Conservation (phyloP, 140 eudicot species). For the Erigeron philadelphicus region DNA sequence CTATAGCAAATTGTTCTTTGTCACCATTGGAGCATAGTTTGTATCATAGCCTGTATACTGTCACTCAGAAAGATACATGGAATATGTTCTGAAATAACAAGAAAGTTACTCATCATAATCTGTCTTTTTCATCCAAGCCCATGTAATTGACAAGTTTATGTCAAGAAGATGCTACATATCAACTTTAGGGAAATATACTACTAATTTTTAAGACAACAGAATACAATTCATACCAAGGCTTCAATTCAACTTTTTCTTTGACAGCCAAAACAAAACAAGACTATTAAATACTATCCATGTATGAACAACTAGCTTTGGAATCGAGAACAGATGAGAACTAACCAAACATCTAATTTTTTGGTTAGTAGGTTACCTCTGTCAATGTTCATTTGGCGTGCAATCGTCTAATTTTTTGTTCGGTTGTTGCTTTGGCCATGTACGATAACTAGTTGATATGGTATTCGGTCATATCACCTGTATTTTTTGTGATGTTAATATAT, state of each 20-base stretch:
- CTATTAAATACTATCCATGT: background rate
- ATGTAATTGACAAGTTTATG: conserved; percentile 4
- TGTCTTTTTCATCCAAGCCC: conserved; percentile 13
- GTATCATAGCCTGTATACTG: conserved; percentile 2
- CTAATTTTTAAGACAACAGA: conserved; percentile 18
- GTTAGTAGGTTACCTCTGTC: too few relatives aligned
- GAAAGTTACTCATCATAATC: conserved; percentile 24
- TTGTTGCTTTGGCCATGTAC: too few relatives aligned
- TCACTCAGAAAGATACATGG: conserved; percentile 8
- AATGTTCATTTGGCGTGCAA: too few relatives aligned
- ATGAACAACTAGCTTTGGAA: conserved; percentile 1
- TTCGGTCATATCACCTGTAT: too few relatives aligned
- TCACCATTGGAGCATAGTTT: conserved; percentile 17
- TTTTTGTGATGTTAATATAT: too few relatives aligned
- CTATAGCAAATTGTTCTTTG: background rate
- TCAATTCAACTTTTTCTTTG: background rate
- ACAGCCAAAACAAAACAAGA: conserved; percentile 6
- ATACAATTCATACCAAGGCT: conserved; percentile 12
- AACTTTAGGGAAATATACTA: conserved; percentile 7
- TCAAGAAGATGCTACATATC: conserved; percentile 22
- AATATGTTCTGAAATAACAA: conserved; percentile 23
- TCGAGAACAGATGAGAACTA: background rate
- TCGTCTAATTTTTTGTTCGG: too few relatives aligned
- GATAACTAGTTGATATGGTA: too few relatives aligned
- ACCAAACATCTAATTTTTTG: too few relatives aligned